Evolutionary conservation across 2,329 filamentous ascomycete species (phyloP), one percentile per base, ranked within the genome.

Genomic region (Myrmaecium sp.): DNA sequence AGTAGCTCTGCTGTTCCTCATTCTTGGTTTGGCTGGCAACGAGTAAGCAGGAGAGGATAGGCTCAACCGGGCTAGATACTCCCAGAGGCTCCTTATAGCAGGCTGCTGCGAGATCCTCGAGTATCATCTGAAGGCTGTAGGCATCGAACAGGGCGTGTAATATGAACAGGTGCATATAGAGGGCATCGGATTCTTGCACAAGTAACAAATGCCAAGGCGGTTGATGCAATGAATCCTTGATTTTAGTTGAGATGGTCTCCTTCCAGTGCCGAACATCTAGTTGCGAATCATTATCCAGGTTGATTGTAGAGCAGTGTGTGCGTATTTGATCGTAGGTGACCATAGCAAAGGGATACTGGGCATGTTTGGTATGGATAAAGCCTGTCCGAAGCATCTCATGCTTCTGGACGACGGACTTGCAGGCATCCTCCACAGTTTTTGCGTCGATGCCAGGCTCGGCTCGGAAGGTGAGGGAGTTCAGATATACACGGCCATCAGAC

Each of bases 81-180:
- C 30, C 7, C 2, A 40, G 32, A 4, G 11, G 25, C 5, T 25
- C 21, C 7, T 14, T 28, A 6, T 41, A 32, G 17, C 66, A 58
- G 7, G 19, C 40, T 18, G 37, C 40, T 2, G 50, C 40, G 8
- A 92, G 55, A 36, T 76, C 67, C 0, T 56, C 42, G 2, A 93
- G 50, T 1, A 94, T 61, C 1, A 59, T 42, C 3, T 66, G 57
- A 7, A 94, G 54, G 6, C 81, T 83, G 21, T 69, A 62, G 0
- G 82, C 84, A 53, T 94, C 84, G 37, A 91, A 94, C 0, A 94
- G 56, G 1, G 79, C 78, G 51, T 94, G 84, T 35, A 91, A 76
- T 3, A 82, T 60, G 6, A 60, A 66, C 12, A 74, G 41, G 23
- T 62, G 51, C 21, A 69, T 43, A 4, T 42, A 37, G 4, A 24